These are phyloP conservation scores for Phanerochaete carnosa DNA, from an alignment of 768 basidiomycete species.

Conservation along the genomic window DNA sequence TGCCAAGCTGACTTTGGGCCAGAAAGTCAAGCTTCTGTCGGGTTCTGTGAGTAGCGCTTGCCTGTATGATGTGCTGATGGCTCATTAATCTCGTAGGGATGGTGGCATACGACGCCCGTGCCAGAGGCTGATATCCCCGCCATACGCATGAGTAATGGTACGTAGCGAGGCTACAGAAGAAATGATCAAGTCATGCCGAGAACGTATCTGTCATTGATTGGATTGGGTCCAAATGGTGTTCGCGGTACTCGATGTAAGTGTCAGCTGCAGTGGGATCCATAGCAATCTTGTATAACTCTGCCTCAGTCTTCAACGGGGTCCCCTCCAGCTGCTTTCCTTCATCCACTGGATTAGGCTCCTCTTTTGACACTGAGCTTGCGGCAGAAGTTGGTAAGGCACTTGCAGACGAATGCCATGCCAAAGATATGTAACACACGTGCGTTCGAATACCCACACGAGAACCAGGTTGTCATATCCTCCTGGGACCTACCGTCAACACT, in stretches of 20 bases:
- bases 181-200: background rate
- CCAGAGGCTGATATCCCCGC: conserved; percentile 38
- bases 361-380: conserved; percentile 52
- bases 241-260: conserved; percentile 41
- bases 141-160: conserved; percentile 47
- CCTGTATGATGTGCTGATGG: background rate
- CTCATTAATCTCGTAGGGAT: conserved; percentile 29
- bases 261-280: background rate
- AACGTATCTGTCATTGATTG: background rate
- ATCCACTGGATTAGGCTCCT: conserved; percentile 53
- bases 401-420: conserved; percentile 50
- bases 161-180: background rate
- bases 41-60: conserved; percentile 29
- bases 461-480: conserved; percentile 36
- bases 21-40: conserved; percentile 44
- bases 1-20: conserved; percentile 32
- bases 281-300: background rate
- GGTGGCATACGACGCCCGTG: conserved; percentile 45
- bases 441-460: conserved; percentile 25
- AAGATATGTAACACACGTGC: conserved; percentile 28
- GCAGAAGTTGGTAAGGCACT: conserved; percentile 45
- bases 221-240: conserved; percentile 44
- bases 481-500: conserved; percentile 66
- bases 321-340: conserved; percentile 57
- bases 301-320: conserved; percentile 50